phyloP scores from a whole-genome alignment of 1,284 basidiomycete genomes.

The Pisolithus thermaeus region DNA sequence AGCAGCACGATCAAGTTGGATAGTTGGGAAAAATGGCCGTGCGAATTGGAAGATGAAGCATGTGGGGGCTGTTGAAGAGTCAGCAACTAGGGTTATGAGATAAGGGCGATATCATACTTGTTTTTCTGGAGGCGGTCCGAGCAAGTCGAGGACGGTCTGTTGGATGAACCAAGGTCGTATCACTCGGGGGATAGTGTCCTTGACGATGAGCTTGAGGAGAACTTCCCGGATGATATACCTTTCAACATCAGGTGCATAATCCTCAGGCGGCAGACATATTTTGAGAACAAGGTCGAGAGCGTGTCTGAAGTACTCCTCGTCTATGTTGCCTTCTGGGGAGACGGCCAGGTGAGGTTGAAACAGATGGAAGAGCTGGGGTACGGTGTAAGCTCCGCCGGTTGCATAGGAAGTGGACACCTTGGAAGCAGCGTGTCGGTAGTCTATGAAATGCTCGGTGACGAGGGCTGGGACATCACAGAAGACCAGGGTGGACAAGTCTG shows the following conservation, averaged over 20 bases:
- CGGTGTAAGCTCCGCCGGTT: conserved; percentile 50
- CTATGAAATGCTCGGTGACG: conserved; percentile 64
- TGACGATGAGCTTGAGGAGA: conserved; percentile 63
- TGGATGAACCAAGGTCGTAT: conserved; percentile 82
- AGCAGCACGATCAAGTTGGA: conserved; percentile 59
- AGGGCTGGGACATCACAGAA: conserved; percentile 57
- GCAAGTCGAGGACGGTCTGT: conserved; percentile 52
- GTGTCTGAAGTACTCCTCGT: conserved; percentile 74
- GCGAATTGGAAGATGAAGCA: conserved; percentile 18
- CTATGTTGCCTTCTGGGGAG: conserved; percentile 51
- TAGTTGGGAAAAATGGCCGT: conserved; percentile 38
- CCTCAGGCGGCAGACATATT: conserved; percentile 58
- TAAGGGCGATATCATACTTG: conserved; percentile 23
- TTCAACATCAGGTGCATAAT: conserved; percentile 75
- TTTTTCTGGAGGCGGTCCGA: conserved; percentile 40
- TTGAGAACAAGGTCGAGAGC: conserved; percentile 67
- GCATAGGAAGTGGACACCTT: conserved; percentile 67
- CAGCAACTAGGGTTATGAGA: not conserved
- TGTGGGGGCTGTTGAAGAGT: conserved; percentile 14
- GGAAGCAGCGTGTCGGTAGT: conserved; percentile 61
- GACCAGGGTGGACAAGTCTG: conserved; percentile 55
- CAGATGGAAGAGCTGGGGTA: conserved; percentile 67
- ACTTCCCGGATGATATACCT: conserved; percentile 73
- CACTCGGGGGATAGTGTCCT: conserved; percentile 59
- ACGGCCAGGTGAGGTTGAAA: conserved; percentile 77